A percentile compares a stretch with the other conserved stretches of the same genome.
These are phyloP conservation scores for Geotrichum cucujoidarum DNA, from an alignment of 1,139 yeast species.

Conservation along the genomic window DNA sequence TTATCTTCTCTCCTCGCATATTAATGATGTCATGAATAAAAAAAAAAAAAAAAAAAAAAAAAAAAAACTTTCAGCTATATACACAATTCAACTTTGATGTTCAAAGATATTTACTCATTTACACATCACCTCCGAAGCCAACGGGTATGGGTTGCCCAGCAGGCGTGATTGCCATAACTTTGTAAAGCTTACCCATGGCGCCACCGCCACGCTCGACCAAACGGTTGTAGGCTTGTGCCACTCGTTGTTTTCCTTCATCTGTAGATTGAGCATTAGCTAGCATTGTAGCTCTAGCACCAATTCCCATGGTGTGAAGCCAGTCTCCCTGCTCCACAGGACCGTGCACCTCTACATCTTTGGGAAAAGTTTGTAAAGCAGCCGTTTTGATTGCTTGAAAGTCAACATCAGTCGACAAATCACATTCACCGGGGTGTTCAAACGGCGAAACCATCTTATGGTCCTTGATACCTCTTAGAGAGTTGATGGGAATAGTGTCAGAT, in stretches of 20 bases:
- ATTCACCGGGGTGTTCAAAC: conserved; percentile 67
- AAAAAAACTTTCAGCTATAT: background rate
- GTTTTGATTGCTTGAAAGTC: conserved; percentile 59
- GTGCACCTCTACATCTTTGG: conserved; percentile 32
- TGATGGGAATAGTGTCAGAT: conserved; percentile 54
- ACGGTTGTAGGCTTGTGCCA: conserved; percentile 57
- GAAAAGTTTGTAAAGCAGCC: conserved; percentile 34
- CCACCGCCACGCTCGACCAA: conserved; percentile 57
- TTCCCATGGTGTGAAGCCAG: conserved; percentile 72
- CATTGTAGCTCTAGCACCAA: conserved; percentile 57
- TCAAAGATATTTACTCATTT: conserved; percentile 2
- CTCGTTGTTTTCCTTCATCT: conserved; percentile 37
- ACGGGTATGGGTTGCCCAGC: conserved; percentile 41
- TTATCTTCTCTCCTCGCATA: background rate
- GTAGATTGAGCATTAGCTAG: conserved; percentile 35
- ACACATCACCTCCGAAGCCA: conserved; percentile 42
- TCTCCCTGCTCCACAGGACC: conserved; percentile 78
- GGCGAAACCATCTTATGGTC: conserved; percentile 77
- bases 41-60: no score
- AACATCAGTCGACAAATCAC: conserved; percentile 79
- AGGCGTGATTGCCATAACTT: conserved; percentile 63
- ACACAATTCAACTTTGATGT: background rate
- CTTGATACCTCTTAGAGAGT: conserved; percentile 68
- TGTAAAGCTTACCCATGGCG: conserved; percentile 75
- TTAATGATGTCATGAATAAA: background rate